Conservation (phyloP, 768 basidiomycete genomes). For the Kwoniella newhampshirensis region DNA sequence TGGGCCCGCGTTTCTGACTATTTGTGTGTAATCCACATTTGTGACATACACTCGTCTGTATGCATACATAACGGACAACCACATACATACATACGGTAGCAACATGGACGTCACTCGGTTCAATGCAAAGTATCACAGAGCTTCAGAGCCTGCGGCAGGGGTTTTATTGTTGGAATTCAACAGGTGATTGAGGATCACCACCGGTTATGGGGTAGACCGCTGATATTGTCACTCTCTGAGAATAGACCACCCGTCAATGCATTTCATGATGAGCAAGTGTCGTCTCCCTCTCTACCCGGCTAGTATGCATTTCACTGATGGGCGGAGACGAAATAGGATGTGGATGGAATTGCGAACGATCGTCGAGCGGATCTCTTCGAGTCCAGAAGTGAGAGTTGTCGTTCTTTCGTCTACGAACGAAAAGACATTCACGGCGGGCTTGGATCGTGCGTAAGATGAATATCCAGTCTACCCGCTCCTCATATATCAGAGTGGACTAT, state of each 20-base stretch:
- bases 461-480: no score
- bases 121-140: conserved; percentile 28
- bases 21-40: not conserved
- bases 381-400: conserved; percentile 66
- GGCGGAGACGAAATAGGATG: conserved; percentile 57
- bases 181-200: no score
- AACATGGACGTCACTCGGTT: conserved; percentile 16
- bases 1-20: not conserved
- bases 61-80: not conserved
- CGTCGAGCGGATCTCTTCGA: conserved; percentile 61
- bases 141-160: conserved; percentile 19
- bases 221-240: not conserved
- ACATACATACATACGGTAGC: not conserved
- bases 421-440: conserved; percentile 77
- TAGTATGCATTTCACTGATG: not conserved
- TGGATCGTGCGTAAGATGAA: conserved; percentile 69
- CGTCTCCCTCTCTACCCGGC: not conserved
- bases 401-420: conserved; percentile 71
- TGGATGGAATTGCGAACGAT: conserved; percentile 69
- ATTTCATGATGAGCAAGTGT: conserved; percentile 47
- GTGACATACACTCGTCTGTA: not conserved
- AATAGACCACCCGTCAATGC: conserved; percentile 50
- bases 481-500: no score
- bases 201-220: no score
- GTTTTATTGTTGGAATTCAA: conserved; percentile 42